Evolutionary conservation across 176 grass and related monocot species (phyloP).

Genomic region (Typha latifolia): DNA sequence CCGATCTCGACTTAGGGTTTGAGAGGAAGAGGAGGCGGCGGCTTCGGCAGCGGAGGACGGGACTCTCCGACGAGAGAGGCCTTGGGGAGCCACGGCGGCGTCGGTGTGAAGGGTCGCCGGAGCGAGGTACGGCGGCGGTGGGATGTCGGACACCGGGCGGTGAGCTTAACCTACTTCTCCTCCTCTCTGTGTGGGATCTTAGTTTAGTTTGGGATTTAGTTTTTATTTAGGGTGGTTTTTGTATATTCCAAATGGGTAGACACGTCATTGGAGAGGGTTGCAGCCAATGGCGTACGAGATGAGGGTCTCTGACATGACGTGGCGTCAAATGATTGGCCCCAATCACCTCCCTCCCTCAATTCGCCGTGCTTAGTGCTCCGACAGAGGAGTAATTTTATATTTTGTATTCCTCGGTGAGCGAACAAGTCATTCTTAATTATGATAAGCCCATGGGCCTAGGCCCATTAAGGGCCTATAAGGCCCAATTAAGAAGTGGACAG

Average conservation of each 20-base stretch:
- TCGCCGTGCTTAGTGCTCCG: no score
- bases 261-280: neutral
- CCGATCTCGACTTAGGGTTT: slow-evolving; percentile 29
- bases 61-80: slow-evolving; percentile 43
- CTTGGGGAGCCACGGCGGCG: slow-evolving; percentile 51
- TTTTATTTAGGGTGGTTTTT: neutral
- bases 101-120: neutral
- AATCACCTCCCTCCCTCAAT: no score
- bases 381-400: no score
- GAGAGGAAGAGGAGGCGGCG: neutral
- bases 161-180: neutral
- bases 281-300: neutral
- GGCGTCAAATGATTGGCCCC: neutral
- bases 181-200: neutral
- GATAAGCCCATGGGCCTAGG: no score
- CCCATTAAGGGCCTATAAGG: no score
- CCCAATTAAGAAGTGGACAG: no score
- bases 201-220: neutral
- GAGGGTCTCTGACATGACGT: neutral
- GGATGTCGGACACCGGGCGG: neutral
- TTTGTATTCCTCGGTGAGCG: no score
- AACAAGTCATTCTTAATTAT: no score
- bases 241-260: neutral
- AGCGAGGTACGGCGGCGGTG: neutral
- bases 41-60: slow-evolving; percentile 10